These are phyloP conservation scores for Pichia rugopelliculosa DNA, from an alignment of 805 yeast genomes.

Conservation along the genomic window DNA sequence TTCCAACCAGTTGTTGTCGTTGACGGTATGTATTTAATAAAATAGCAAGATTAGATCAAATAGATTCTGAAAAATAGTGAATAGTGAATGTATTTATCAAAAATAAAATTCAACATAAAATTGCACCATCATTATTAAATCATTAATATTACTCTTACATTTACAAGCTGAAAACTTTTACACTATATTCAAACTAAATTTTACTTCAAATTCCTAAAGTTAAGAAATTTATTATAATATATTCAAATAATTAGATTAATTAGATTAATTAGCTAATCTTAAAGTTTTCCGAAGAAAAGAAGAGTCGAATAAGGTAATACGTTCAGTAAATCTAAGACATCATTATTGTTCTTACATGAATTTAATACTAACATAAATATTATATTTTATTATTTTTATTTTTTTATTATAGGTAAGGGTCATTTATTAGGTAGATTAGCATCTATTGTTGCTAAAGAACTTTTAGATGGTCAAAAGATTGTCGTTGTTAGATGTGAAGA, in stretches of 20 bases:
- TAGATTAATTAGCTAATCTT: too few species aligned
- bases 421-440: conserved; percentile 99
- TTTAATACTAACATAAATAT: conserved; percentile 6
- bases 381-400: not conserved
- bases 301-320: too few species aligned
- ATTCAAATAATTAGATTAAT: too few species aligned
- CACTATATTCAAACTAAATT: too few species aligned
- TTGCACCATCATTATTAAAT: too few species aligned
- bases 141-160: too few species aligned
- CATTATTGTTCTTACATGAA: not conserved
- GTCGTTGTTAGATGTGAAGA: conserved; percentile 97
- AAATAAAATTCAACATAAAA: too few species aligned
- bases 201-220: too few species aligned
- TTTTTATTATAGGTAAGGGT: conserved; percentile 65
- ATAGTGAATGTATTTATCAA: not conserved
- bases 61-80: not conserved
- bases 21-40: conserved; percentile 61
- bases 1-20: conserved; percentile 96
- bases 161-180: too few species aligned
- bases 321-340: too few species aligned
- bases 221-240: too few species aligned
- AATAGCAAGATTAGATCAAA: not conserved
- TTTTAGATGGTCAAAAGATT: conserved; percentile 95
- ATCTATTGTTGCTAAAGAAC: conserved; percentile 96
- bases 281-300: too few species aligned